These are phyloP conservation scores for Corylus heterophylla DNA, from an alignment of 306 rosid species.

Conservation along the genomic window DNA sequence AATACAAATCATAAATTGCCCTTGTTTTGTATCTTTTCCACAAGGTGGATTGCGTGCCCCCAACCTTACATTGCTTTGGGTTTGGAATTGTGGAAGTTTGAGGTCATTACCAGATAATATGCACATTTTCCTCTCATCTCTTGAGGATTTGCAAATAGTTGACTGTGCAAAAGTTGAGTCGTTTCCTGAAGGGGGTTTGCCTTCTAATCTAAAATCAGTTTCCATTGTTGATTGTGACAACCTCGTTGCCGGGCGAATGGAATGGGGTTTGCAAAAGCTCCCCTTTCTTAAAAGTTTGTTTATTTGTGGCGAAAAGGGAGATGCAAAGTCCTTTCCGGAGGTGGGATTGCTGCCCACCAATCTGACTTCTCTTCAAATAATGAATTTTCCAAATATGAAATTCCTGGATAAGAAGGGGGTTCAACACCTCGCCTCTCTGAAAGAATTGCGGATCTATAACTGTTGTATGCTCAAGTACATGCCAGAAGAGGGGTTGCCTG, in stretches of 20 bases:
- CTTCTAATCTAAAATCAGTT: not conserved
- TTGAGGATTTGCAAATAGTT: rapidly evolving
- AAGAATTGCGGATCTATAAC: rapidly evolving
- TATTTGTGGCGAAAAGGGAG: not conserved
- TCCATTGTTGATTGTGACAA: not conserved
- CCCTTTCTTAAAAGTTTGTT: rapidly evolving
- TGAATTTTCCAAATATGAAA: not conserved
- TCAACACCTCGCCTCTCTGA: conserved; percentile 14
- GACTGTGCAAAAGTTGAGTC: conserved; percentile 28
- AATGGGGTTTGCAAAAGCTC: conserved; percentile 26
- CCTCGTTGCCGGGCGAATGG: not conserved
- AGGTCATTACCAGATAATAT: not conserved
- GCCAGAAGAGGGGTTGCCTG: conserved; percentile 31
- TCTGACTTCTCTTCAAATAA: rapidly evolving
- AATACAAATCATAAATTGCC: conserved; percentile 5
- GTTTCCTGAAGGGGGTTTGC: conserved; percentile 9
- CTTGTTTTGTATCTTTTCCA: conserved; percentile 21
- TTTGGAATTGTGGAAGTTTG: not conserved
- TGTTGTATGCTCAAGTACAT: conserved; percentile 24
- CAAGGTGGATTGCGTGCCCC: not conserved
- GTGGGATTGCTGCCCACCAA: conserved; percentile 19
- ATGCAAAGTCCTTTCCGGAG: conserved; percentile 23
- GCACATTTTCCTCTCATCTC: conserved; percentile 19
- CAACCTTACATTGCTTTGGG: not conserved
- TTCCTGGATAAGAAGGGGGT: conserved; percentile 15